Conservation (phyloP, 768 basidiomycete genomes). For the Trichaptum fuscoviolaceum region DNA sequence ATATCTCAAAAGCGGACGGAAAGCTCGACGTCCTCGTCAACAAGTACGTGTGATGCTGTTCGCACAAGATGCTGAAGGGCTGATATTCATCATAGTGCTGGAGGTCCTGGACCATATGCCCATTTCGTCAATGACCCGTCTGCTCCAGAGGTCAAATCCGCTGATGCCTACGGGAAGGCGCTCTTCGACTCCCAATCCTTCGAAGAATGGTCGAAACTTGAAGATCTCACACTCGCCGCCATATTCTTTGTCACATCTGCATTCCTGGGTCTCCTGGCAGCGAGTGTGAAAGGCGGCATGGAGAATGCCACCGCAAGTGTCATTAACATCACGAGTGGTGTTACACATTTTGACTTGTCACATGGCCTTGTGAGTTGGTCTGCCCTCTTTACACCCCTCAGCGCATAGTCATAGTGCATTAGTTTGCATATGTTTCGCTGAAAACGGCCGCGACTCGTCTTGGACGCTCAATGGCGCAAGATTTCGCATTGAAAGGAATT, state of each 20-base stretch:
- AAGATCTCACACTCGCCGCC: conserved; percentile 19
- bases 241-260: conserved; percentile 23
- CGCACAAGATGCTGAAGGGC: background rate
- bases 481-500: conserved; percentile 15
- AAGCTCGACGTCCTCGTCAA: conserved; percentile 14
- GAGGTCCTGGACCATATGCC: conserved; percentile 59
- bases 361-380: too few relatives aligned
- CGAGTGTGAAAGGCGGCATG: conserved; percentile 6
- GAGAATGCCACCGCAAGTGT: conserved; percentile 16
- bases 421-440: conserved; percentile 14
- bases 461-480: conserved; percentile 16
- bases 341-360: background rate
- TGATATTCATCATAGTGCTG: conserved; percentile 45
- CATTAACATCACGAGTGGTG: conserved; percentile 19
- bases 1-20: conserved; percentile 8
- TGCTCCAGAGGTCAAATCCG: conserved; percentile 14
- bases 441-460: conserved; percentile 18
- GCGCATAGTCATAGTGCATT: too few relatives aligned
- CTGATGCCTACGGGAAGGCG: conserved; percentile 16
- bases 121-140: conserved; percentile 13
- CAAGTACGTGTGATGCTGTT: conserved; percentile 7
- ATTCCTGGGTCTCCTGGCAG: conserved; percentile 20
- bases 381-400: too few relatives aligned
- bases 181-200: conserved; percentile 22
- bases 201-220: conserved; percentile 18